A percentile compares a stretch with the other conserved stretches of the same genome.
phyloP scores from a whole-genome alignment of 2,329 filamentous ascomycete genomes.

The Beauveria caledonica region DNA sequence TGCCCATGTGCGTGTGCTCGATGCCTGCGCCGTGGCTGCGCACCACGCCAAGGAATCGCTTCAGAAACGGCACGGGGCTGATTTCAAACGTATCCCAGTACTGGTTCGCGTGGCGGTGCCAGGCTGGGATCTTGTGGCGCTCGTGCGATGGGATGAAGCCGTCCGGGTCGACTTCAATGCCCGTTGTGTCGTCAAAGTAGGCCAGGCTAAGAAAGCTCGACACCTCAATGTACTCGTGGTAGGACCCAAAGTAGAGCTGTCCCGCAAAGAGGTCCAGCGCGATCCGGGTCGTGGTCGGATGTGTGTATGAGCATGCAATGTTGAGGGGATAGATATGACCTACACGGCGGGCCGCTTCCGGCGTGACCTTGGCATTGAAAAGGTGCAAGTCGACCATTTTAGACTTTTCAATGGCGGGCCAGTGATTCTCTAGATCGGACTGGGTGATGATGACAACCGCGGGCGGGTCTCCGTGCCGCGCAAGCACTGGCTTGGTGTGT shows the following conservation, averaged over 20 bases:
- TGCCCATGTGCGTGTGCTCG: constrained; percentile 34
- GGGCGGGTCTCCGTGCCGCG: not conserved
- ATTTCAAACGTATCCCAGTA: constrained; percentile 15
- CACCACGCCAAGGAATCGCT: constrained; percentile 26
- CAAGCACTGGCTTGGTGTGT: not conserved
- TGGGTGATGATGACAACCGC: constrained; percentile 51
- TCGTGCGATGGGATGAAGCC: constrained; percentile 25
- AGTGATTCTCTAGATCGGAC: constrained; percentile 46
- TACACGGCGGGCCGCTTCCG: not conserved
- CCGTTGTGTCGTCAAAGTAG: constrained; percentile 19
- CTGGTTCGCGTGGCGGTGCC: not conserved
- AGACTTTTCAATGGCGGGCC: constrained; percentile 25
- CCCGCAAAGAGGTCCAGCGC: constrained; percentile 61
- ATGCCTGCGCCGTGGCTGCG: constrained; percentile 30
- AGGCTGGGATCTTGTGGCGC: not conserved
- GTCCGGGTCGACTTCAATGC: constrained; percentile 14
- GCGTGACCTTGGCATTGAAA: constrained; percentile 27
- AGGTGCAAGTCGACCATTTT: constrained; percentile 32
- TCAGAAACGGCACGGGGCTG: constrained; percentile 32
- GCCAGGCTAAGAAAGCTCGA: constrained; percentile 46
- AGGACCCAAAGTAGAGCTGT: constrained; percentile 52
- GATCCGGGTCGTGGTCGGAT: constrained; percentile 12
- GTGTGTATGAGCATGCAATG: constrained; percentile 17
- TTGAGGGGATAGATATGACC: not conserved
- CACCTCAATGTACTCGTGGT: constrained; percentile 43